Percentiles rank a stretch among this genome's conserved stretches.
Evolutionary conservation across 2,329 filamentous ascomycete species (phyloP).

Genomic region (Neocucurbitaria cava): DNA sequence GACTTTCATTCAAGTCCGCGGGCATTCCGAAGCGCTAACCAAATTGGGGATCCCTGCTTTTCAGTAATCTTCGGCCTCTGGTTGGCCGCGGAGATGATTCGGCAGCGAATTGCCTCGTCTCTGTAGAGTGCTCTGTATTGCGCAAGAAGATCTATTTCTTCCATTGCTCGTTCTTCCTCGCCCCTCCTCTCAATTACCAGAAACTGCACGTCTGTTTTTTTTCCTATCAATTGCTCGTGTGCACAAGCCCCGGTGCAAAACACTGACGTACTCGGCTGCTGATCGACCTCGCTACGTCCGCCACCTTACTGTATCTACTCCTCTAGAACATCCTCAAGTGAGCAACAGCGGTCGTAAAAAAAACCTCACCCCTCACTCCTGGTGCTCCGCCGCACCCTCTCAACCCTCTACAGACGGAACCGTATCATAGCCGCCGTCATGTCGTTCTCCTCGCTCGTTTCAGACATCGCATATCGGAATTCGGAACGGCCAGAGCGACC

Average conservation of each 20-base stretch:
- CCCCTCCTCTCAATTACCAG: not conserved
- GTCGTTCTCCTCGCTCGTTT: constrained; percentile 62
- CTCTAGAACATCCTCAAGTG: constrained; percentile 3
- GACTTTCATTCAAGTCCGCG: not conserved
- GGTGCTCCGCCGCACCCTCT: not conserved
- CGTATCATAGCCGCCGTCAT: constrained; percentile 37
- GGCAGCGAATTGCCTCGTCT: constrained; percentile 7
- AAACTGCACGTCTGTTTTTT: not conserved
- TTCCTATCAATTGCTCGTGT: not conserved
- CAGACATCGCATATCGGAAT: constrained; percentile 59
- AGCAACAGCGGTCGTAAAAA: constrained; percentile 2
- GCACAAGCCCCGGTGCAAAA: constrained; percentile 2
- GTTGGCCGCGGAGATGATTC: constrained; percentile 17
- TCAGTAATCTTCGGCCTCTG: constrained; percentile 14
- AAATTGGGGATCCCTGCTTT: not conserved
- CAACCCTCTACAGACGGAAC: not conserved
- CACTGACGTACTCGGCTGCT: constrained; percentile 12
- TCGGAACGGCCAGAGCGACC: constrained; percentile 42
- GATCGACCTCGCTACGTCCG: constrained; percentile 11
- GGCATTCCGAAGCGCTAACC: constrained; percentile 5
- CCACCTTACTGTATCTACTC: constrained; percentile 12
- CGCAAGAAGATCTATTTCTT: not conserved
- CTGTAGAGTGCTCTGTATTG: not conserved
- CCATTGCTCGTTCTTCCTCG: not conserved
- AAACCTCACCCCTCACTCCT: not conserved